Base-by-base conservation (phyloP, 2,329 filamentous ascomycete genomes). In the Penicillium rolfsii region DNA sequence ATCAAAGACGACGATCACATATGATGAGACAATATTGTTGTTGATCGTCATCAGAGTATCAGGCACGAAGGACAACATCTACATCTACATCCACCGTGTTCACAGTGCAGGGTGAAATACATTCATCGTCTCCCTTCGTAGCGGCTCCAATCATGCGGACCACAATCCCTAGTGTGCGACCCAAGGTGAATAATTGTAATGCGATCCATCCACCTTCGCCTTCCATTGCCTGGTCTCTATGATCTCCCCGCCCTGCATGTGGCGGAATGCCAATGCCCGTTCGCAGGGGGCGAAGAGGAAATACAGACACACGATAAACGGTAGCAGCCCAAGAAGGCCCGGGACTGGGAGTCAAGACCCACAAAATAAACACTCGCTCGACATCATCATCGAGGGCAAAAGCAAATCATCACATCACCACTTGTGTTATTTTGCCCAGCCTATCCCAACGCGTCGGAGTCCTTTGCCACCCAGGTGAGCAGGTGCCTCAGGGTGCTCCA, bases 351-450 rank as follows among this genome's bases (percentile, higher is more conserved):
- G 8, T 11, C 45, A 5, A 12, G 66, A 61, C 62, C 67, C 65
- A 67, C 67, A 61, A 53, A 61, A 60, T 62, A 66, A 66, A 63
- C 65, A 63, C 59, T 58, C 22, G 54, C 60, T 62, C 57, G 57
- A 66, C 64, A 68, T 68, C 66, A 68, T 67, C 48, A 30, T 36
- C 5, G 14, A 36, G 6, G 19, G 46, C 41, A 22, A 33, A 40
- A 50, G 16, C 28, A 35, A 35, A 48, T 16, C 28, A 55, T 48
- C 50, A 49, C 35, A 56, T 59, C 52, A 54, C 40, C 22, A 55
- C 26, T 52, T 22, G 19, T 22, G 19, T 22, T 22, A 22, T 22
- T 33, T 33, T 19, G 19, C 12, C 14, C 28, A 19, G 24, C 36
- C 43, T 35, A 24, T 53, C 28, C 28, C 33, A 14, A 33, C 35